Percentiles rank a stretch among this genome's conserved stretches.
Conservation (phyloP, 768 basidiomycete genomes). For the Xerocomellus chrysenteron region DNA sequence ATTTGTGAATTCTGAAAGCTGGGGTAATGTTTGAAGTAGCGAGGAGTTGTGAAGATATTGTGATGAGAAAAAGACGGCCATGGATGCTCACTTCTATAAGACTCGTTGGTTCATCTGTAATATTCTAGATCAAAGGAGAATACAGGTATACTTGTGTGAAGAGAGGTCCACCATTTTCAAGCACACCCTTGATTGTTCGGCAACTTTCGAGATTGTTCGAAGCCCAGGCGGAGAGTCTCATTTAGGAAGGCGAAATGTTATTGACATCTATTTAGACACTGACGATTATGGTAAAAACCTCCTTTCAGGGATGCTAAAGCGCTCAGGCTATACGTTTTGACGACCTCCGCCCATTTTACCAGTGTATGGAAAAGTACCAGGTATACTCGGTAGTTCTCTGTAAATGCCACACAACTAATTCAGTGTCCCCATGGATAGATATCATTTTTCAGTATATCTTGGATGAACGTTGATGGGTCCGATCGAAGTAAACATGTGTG, state of each 20-base stretch:
- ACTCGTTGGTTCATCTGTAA: background rate
- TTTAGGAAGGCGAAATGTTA: background rate
- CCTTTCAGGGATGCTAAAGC: too few relatives aligned
- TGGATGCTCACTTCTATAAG: slow-evolving; percentile 3
- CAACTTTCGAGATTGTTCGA: slow-evolving; percentile 8
- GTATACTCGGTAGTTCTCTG: too few relatives aligned
- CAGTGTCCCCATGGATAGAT: too few relatives aligned
- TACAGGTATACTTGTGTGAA: background rate
- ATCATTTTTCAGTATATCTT: too few relatives aligned
- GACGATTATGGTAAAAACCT: too few relatives aligned
- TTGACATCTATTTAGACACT: background rate
- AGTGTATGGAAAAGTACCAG: too few relatives aligned
- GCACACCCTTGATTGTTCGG: background rate
- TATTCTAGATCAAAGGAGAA: slow-evolving; percentile 1
- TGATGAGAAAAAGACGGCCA: background rate
- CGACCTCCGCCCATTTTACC: too few relatives aligned
- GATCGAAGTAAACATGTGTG: too few relatives aligned
- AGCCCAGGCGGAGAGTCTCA: background rate
- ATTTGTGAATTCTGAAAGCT: background rate
- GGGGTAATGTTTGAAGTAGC: background rate
- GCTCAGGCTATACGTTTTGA: too few relatives aligned
- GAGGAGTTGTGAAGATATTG: background rate
- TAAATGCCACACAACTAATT: too few relatives aligned
- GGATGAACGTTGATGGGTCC: too few relatives aligned
- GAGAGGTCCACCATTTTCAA: background rate